phyloP scores from a whole-genome alignment of 2,329 filamentous ascomycete genomes.

The Sporothrix inflata region DNA sequence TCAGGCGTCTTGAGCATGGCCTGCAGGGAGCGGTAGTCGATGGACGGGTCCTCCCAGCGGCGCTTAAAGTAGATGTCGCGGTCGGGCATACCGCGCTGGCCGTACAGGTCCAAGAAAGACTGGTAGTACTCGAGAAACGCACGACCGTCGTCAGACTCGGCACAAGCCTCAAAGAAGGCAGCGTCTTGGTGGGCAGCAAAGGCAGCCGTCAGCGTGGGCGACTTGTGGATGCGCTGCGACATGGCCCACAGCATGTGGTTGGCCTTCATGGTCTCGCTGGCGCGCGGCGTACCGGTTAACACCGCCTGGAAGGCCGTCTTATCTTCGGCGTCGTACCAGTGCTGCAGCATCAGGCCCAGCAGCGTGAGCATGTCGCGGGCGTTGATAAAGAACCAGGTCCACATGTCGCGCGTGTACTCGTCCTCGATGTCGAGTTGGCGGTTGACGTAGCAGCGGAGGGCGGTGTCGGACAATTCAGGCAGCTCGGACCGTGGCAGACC shows the following conservation, averaged over 20 bases:
- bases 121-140: background rate
- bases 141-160: background rate
- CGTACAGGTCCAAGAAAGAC: background rate
- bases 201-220: background rate
- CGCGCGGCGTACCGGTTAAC: background rate
- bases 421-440: conserved; percentile 4
- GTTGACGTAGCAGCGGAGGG: background rate
- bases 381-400: conserved; percentile 10
- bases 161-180: background rate
- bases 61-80: conserved; percentile 12
- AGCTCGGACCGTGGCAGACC: background rate
- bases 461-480: background rate
- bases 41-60: background rate
- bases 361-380: background rate
- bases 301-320: conserved; percentile 3
- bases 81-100: conserved; percentile 5
- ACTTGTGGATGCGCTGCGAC: conserved; percentile 1
- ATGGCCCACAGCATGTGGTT: conserved; percentile 10
- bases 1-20: conserved; percentile 1
- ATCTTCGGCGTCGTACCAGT: background rate
- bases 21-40: conserved; percentile 7
- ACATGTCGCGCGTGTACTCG: conserved; percentile 3
- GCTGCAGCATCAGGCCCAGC: background rate
- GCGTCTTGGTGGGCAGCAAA: background rate
- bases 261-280: conserved; percentile 11